Percentiles rank a stretch among this genome's conserved stretches.
These are phyloP conservation scores for Scutellaria baicalensis DNA, from an alignment of 257 asterid species.

Conservation along the genomic window DNA sequence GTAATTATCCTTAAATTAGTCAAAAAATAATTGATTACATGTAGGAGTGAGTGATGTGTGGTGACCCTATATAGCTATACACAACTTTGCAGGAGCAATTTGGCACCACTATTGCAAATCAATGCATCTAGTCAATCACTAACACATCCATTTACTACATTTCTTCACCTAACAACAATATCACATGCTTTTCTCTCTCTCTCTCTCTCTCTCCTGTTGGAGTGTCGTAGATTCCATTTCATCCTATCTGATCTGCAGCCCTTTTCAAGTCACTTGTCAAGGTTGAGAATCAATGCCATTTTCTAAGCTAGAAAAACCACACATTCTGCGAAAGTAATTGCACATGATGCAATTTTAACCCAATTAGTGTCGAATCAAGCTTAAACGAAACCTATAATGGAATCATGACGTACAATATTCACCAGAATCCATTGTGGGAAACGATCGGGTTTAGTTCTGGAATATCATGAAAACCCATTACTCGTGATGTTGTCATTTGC, in stretches of 20 bases:
- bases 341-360: not conserved
- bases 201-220: no score
- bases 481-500: conserved; percentile 14
- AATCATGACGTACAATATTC: not conserved
- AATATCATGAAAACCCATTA: conserved; percentile 5
- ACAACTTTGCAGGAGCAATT: no score
- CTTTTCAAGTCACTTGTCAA: not conserved
- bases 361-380: not conserved
- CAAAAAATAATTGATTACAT: no score
- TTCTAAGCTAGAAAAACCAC: no score
- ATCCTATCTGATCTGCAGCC: not conserved
- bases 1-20: no score
- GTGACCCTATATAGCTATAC: no score
- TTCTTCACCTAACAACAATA: not conserved
- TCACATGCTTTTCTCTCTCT: conserved; percentile 16
- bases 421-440: conserved; percentile 22
- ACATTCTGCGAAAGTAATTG: not conserved
- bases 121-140: no score
- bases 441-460: conserved; percentile 7
- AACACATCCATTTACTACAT: no score
- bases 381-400: not conserved
- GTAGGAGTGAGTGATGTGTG: no score
- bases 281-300: not conserved
- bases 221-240: not conserved
- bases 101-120: no score